Base-by-base conservation (phyloP, 75 land plant species). In the Picea glauca region DNA sequence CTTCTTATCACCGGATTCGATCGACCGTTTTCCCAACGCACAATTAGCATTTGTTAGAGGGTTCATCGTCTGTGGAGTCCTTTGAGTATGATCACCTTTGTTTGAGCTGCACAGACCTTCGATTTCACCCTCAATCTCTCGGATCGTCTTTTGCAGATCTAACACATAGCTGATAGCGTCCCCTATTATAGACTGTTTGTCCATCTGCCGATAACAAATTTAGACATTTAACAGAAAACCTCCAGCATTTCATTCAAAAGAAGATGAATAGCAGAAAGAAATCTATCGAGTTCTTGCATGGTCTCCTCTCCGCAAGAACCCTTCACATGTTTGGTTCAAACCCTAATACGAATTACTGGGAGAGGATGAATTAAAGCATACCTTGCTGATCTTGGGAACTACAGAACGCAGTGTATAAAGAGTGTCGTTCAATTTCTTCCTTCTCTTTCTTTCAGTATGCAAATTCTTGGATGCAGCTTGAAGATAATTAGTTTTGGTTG, bases 111-210 rank as follows among this genome's bases (percentile, higher is more conserved):
- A 77, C 50, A 79, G 50, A 18, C 75, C 72, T 57, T 67, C 35
- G 15, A 83, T 78, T 38, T 85, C 87, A 56, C 38, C 18, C 77
- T 85, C 81, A 13, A 86, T 76, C 38, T 83, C 87, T 58, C 72
- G 66, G 58, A 83, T 77, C 58, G 83, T 57, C 72, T 80, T 83
- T 78, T 86, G 85, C 30, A 86, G 81, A 78, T 86, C 87, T 7
- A 50, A 58, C 43, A 86, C 81, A 50, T 86, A 86, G 82, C 72
- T 78, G 56, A 86, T 79, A 5, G 87, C 87, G 62, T 86, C 87
- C 7, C 81, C 86, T 58, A 86, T 78, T 20, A 86, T 86, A 0
- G 87, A 86, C 7, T 78, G 86, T 32, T 86, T 86, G 87, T 86
- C 87, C 87, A 86, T 86, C 87, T 86, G 82, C 54, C 11, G 11